Evolutionary conservation across 2,329 filamentous ascomycete genomes (phyloP).

Genomic region (Phialocephala subalpina): DNA sequence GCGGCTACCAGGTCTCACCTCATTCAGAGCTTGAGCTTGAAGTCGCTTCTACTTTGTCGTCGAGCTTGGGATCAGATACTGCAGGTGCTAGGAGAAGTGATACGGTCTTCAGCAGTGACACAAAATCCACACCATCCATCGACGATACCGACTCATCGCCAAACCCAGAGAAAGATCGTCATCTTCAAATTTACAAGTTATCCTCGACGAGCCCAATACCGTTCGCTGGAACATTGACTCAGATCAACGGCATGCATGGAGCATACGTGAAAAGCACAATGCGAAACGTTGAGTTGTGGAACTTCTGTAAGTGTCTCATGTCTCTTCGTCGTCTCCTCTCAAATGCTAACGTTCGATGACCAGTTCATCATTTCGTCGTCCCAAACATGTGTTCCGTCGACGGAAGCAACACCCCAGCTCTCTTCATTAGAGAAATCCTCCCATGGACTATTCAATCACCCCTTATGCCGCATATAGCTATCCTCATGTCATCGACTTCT

Average conservation of each 20-base stretch:
- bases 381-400: slow-evolving; percentile 26
- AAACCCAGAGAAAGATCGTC: background rate
- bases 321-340: background rate
- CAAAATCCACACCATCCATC: background rate
- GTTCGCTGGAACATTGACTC: slow-evolving; percentile 20
- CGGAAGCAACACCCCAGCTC: slow-evolving; percentile 19
- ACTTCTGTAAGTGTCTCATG: slow-evolving; percentile 23
- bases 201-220: slow-evolving; percentile 10
- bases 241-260: slow-evolving; percentile 22
- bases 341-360: background rate
- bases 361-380: slow-evolving; percentile 24
- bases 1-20: background rate
- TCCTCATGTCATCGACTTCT: slow-evolving; percentile 27
- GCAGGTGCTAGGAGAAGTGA: background rate
- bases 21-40: background rate
- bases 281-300: slow-evolving; percentile 24
- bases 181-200: background rate
- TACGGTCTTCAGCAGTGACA: background rate
- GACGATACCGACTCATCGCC: background rate
- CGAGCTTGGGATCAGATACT: background rate
- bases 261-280: slow-evolving; percentile 15
- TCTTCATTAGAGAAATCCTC: slow-evolving; percentile 21
- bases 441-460: slow-evolving; percentile 30
- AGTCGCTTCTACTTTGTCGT: background rate
- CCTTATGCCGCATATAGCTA: slow-evolving; percentile 28